These are phyloP conservation scores for Bacterosira constricta DNA, from an alignment of 108 stramenopile species.

Conservation along the genomic window DNA sequence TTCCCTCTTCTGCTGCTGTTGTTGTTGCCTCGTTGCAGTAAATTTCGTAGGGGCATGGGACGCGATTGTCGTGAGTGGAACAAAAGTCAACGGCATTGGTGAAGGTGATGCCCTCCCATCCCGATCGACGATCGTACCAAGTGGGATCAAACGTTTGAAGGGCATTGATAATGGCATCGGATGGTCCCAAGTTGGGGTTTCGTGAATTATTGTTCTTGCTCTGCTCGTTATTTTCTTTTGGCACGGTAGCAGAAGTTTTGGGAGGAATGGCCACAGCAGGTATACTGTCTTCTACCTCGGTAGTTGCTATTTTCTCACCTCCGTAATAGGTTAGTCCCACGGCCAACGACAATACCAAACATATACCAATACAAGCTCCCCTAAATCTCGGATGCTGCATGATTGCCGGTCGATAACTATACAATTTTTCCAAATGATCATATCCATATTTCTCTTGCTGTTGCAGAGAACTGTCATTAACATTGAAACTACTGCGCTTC, in stretches of 20 bases:
- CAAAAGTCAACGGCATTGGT: constrained; percentile 40
- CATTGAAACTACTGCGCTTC: neutral
- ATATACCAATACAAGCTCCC: neutral
- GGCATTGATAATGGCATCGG: constrained; percentile 24
- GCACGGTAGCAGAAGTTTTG: no score
- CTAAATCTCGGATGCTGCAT: constrained; percentile 6
- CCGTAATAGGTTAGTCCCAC: constrained; percentile 10
- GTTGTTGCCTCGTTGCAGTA: constrained; percentile 41
- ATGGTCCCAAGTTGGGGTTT: neutral
- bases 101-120: constrained; percentile 47
- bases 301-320: no score
- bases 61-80: constrained; percentile 18
- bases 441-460: neutral
- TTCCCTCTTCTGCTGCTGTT: no score
- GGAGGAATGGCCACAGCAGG: no score
- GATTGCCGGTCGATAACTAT: neutral
- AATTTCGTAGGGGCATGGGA: constrained; percentile 45
- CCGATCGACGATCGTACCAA: constrained; percentile 34
- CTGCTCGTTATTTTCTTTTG: neutral
- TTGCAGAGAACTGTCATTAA: neutral
- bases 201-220: neutral
- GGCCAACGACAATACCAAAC: neutral
- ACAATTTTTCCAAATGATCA: neutral
- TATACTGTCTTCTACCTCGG: no score
- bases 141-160: constrained; percentile 32